Evolutionary conservation across 2,329 filamentous ascomycete genomes (phyloP), one percentile per base, ranked within the genome.

Genomic region (Sclerotinia spermophila): DNA sequence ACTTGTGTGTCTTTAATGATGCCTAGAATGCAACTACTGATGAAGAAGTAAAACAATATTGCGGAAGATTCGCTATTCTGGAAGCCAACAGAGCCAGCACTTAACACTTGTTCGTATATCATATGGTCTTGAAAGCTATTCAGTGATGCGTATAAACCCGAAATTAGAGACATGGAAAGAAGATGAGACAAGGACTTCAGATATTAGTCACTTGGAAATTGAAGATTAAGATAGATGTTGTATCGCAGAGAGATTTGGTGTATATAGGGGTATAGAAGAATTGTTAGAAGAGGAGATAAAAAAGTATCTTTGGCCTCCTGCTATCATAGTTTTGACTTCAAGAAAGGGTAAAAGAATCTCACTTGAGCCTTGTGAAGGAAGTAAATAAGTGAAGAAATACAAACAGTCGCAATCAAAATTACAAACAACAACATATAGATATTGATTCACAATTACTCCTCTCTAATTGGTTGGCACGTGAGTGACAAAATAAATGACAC

Each of bases 221-320:
- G 44, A 13, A 5, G 8, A 5, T 5, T 21, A 48, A 11, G 21
- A 40, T 40, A 1, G 38, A 40, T 11, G 48, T 51, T 27, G 1
- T 15, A 15, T 5, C 48, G 15, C 48, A 27, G 48, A 51, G 48
- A 51, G 27, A 2, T 2, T 2, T 3, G 11, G n/a, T 6, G 1
- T 24, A 15, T 15, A 3, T 19, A 19, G 15, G 21, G 21, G 19
- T n/a, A 48, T 17, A 8, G 53, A 45, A 45, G 42, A 24, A 33
- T 4, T 3, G 8, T 56, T 5, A 24, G 6, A 13, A 13, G 5
- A 3, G 19, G 2, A 24, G 0, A 24, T 35, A 1, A 4, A 24
- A 24, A 3, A 5, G 35, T 33, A 15, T 55, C 7, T 55, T 27
- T 33, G 2, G 7, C 21, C 30, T 35, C 33, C 2, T 13, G 6